Evolutionary conservation across 2,329 filamentous ascomycete species (phyloP).

Genomic region (Hymenoscyphus infarciens): DNA sequence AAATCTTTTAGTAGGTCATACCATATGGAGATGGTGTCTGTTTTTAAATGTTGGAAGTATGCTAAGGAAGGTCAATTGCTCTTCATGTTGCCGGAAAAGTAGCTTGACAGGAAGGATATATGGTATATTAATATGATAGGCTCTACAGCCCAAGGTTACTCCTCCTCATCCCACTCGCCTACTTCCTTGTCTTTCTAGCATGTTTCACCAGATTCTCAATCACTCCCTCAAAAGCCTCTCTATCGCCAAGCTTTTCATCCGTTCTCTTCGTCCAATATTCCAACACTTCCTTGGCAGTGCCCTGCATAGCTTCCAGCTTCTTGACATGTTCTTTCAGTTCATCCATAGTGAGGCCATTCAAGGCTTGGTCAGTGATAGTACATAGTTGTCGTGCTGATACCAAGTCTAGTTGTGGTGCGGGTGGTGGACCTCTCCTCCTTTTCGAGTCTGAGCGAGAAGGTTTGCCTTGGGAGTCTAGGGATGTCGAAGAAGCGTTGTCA

Average conservation of each 20-base stretch:
- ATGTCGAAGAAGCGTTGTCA: conserved; percentile 53
- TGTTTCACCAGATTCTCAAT: conserved; percentile 96
- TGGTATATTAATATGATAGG: conserved; percentile 6
- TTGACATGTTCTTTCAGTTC: conserved; percentile 72
- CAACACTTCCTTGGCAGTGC: conserved; percentile 70
- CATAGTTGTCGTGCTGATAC: conserved; percentile 75
- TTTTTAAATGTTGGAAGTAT: neutral
- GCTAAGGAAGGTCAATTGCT: neutral
- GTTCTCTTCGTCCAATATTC: conserved; percentile 85
- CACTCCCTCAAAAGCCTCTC: conserved; percentile 91
- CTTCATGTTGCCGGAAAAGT: neutral
- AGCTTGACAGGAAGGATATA: neutral
- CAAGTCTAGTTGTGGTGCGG: conserved; percentile 73
- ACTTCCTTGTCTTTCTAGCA: conserved; percentile 79
- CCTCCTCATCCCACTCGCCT: conserved; percentile 23
- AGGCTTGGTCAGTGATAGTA: conserved; percentile 77
- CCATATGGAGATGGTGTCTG: no score
- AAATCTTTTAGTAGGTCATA: no score
- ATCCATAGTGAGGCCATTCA: conserved; percentile 71
- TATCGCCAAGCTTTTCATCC: conserved; percentile 83
- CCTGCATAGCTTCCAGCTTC: conserved; percentile 65
- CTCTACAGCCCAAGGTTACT: neutral
- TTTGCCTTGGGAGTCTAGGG: conserved; percentile 57
- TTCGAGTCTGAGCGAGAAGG: conserved; percentile 41
- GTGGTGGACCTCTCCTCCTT: conserved; percentile 55